Evolutionary conservation across 148 eudicot genomes (phyloP), one percentile per base, ranked within the genome.

Genomic region (Amaranthus cruentus): DNA sequence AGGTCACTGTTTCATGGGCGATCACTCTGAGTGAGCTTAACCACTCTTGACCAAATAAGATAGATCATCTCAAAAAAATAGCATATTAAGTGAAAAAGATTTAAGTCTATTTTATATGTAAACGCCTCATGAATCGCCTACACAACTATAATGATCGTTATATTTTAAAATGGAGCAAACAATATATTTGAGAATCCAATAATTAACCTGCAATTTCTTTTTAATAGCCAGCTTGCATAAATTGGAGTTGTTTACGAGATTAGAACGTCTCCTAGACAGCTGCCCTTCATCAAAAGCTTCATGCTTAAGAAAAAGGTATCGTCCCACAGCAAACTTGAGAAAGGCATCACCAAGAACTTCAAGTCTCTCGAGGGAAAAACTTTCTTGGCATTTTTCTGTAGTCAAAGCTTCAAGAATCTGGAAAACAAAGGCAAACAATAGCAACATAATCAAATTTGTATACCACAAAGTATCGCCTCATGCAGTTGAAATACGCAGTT

Each of bases 331-430:
- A 85, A 95, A 95, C 83, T 95, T 95, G 50, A 95, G 96, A 79
- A 95, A 95, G 55, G 94, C 96, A 78, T 95, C 99, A 14, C 99
- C 99, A 59, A 95, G 97, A 71, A 95, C 89, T 85, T 95, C 99
- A 79, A 95, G 96, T 73, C 99, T 92, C 83, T 95, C 99, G 73
- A 92, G 91, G 58, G 99, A 95, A 80, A 88, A 92, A 63, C 79
- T 75, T 79, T 91, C 99, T 47, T 57, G 62, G 86, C 97, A 92
- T 81, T 76, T 88, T 85, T 90, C 97, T 1, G 99, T 92, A 68
- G 99, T 95, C 55, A 95, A 85, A 47, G 99, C 99, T 87, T 95
- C 97, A 82, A 95, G 96, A 79, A 92, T 79, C 99, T 95, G 81
- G 64, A 5, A 72, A 67, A 75, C n/a, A 11, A 70, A 47, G 46